phyloP scores from a whole-genome alignment of 1,284 basidiomycete species.

The Puccinia hordei region DNA sequence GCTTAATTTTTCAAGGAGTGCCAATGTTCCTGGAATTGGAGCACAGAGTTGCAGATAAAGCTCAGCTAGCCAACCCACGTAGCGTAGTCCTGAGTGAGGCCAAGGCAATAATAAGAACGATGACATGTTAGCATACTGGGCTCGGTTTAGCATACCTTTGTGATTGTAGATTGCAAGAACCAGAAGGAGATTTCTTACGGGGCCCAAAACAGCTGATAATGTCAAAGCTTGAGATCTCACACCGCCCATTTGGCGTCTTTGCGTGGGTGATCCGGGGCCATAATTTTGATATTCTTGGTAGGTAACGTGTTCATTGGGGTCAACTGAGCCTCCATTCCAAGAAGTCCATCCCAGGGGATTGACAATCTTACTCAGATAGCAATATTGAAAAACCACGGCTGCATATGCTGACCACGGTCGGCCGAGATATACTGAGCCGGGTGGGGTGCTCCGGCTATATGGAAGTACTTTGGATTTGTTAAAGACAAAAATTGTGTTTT shows the following conservation, averaged over 20 bases:
- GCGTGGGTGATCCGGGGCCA: conserved; percentile 12
- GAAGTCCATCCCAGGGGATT: conserved; percentile 34
- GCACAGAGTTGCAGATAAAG: too few species aligned
- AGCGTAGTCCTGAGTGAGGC: background rate
- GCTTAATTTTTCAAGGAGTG: background rate
- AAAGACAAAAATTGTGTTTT: conserved; percentile 7
- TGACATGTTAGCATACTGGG: background rate
- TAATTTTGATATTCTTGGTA: conserved; percentile 35
- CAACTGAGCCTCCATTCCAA: conserved; percentile 24
- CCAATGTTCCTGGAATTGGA: too few species aligned
- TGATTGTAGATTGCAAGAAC: background rate
- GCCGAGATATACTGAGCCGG: conserved; percentile 17
- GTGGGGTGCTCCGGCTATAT: background rate
- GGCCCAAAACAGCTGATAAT: conserved; percentile 18
- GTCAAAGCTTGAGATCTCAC: background rate
- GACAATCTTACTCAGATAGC: conserved; percentile 20
- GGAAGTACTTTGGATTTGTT: conserved; percentile 14
- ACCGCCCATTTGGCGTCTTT: conserved; percentile 3
- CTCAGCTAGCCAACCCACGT: background rate
- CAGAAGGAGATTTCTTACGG: background rate
- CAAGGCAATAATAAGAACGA: background rate
- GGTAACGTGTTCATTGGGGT: background rate
- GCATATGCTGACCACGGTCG: conserved; percentile 28
- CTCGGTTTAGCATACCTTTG: background rate
- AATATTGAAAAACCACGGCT: conserved; percentile 21